Percentiles rank a stretch among this genome's conserved stretches.
These are phyloP conservation scores for Elaphomyces granulatus DNA, from an alignment of 495 filamentous ascomycete genomes.

Conservation along the genomic window DNA sequence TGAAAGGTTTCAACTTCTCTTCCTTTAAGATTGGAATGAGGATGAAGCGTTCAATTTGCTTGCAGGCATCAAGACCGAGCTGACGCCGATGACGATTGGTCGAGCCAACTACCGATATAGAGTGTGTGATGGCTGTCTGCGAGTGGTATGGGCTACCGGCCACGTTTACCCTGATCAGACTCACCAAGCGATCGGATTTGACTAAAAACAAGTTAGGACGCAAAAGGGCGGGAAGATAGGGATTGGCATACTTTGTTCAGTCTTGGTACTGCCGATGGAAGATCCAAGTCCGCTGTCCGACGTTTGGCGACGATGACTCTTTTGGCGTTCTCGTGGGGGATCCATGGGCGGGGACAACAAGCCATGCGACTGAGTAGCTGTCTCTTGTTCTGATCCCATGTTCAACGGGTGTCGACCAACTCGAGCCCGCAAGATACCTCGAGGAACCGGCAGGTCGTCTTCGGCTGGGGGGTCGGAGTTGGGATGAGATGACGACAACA, in stretches of 20 bases:
- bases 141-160: no score
- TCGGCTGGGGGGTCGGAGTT: slow-evolving; percentile 11
- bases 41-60: slow-evolving; percentile 43
- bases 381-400: slow-evolving; percentile 8
- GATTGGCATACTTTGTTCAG: background rate
- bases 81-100: background rate
- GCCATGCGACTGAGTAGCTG: slow-evolving; percentile 3
- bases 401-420: slow-evolving; percentile 9
- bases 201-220: background rate
- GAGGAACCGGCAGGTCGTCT: slow-evolving; percentile 22
- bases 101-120: no score
- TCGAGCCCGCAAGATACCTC: slow-evolving; percentile 6
- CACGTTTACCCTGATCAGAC: no score
- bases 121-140: background rate
- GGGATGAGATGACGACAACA: slow-evolving; percentile 16
- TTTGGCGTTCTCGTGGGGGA: slow-evolving; percentile 8
- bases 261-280: slow-evolving; percentile 31
- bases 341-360: slow-evolving; percentile 1
- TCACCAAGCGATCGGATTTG: background rate
- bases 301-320: slow-evolving; percentile 22
- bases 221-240: background rate
- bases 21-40: slow-evolving; percentile 42
- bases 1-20: slow-evolving; percentile 50
- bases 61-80: slow-evolving; percentile 22
- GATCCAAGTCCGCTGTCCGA: slow-evolving; percentile 44